These are phyloP conservation scores for Pneumocystis jirovecii DNA, from an alignment of 1,139 yeast species.

Conservation along the genomic window DNA sequence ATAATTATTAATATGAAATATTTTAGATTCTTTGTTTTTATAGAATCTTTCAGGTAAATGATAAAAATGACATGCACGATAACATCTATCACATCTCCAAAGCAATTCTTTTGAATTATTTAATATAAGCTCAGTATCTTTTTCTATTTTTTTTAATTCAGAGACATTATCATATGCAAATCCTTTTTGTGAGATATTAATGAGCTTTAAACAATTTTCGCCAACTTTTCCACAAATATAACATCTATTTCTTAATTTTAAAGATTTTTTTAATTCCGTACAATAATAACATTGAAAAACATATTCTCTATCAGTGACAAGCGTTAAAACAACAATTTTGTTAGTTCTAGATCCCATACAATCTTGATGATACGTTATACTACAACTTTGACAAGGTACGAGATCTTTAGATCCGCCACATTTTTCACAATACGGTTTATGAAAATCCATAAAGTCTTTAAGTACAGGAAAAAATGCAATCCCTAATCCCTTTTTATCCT, in stretches of 20 bases:
- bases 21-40: not conserved
- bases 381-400: constrained; percentile 16
- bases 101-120: not conserved
- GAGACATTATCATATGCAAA: not conserved
- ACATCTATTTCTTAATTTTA: not conserved
- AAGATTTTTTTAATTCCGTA: constrained; percentile 1
- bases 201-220: not conserved
- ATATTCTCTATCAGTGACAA: constrained; percentile 4
- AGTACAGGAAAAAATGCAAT: not conserved
- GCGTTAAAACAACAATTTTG: constrained; percentile 2
- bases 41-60: not conserved
- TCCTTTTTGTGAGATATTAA: not conserved
- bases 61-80: constrained; percentile 1
- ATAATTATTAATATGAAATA: not conserved
- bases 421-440: not conserved
- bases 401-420: constrained; percentile 2
- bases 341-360: constrained; percentile 5
- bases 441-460: not conserved
- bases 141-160: not conserved
- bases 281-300: constrained; percentile 14
- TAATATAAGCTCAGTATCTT: not conserved
- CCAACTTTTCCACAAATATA: not conserved
- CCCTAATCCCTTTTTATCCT: not conserved
- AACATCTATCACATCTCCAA: not conserved
- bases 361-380: constrained; percentile 13